Conservation (phyloP, 495 filamentous ascomycete species). For the Pseudotulostoma volvatum region DNA sequence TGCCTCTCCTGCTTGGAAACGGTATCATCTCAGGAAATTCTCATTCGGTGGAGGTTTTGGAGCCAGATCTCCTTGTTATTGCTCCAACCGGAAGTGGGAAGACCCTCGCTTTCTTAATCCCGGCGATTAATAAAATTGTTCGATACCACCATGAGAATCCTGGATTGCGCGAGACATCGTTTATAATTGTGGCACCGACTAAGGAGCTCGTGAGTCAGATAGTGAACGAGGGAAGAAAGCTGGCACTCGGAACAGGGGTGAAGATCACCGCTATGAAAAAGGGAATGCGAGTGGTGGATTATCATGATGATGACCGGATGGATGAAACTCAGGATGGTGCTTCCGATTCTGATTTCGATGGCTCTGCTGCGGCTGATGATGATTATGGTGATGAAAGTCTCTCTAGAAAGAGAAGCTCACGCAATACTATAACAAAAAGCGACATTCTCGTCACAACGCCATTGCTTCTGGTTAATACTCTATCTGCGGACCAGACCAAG, state of each 20-base stretch:
- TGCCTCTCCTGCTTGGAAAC: slow-evolving; percentile 56
- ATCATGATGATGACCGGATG: slow-evolving; percentile 16
- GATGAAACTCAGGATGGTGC: slow-evolving; percentile 15
- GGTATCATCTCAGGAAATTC: slow-evolving; percentile 10
- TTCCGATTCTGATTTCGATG: slow-evolving; percentile 26
- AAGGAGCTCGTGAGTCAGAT: slow-evolving; percentile 87
- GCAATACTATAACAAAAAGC: slow-evolving; percentile 41
- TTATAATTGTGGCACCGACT: slow-evolving; percentile 75
- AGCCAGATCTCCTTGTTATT: slow-evolving; percentile 65
- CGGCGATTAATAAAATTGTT: slow-evolving; percentile 60
- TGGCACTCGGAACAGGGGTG: slow-evolving; percentile 60
- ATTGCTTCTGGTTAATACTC: slow-evolving; percentile 54
- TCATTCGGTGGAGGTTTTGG: slow-evolving; percentile 5
- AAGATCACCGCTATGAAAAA: slow-evolving; percentile 73
- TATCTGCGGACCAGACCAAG: slow-evolving; percentile 35
- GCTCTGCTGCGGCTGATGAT: slow-evolving; percentile 16
- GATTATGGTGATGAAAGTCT: slow-evolving; percentile 24
- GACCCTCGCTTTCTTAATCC: slow-evolving; percentile 81
- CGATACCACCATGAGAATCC: slow-evolving; percentile 29
- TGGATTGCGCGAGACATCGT: slow-evolving; percentile 34
- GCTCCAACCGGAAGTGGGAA: slow-evolving; percentile 98
- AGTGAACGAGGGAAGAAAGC: slow-evolving; percentile 75
- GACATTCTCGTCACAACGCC: slow-evolving; percentile 88
- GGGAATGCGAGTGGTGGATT: slow-evolving; percentile 51
- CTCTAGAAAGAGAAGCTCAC: slow-evolving; percentile 16